A percentile compares a stretch with the other conserved stretches of the same genome.
Evolutionary conservation across 495 filamentous ascomycete species (phyloP).

Genomic region (Arthonia radiata): DNA sequence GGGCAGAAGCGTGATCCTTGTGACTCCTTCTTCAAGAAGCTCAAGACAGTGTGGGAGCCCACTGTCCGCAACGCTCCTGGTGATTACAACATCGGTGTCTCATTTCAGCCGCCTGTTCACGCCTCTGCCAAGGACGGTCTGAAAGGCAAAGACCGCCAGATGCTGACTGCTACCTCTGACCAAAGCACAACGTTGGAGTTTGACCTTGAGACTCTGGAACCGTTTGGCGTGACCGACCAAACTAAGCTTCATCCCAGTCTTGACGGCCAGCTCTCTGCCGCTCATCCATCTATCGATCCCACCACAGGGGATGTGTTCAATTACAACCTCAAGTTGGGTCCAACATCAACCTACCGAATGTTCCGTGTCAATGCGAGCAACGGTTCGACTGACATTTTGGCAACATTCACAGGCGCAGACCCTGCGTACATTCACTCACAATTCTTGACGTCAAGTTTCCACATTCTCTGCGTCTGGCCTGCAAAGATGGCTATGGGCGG

Average conservation of each 20-base stretch:
- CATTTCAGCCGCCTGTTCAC: too few relatives aligned
- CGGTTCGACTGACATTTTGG: constrained; percentile 43
- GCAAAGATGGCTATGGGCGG: constrained; percentile 24
- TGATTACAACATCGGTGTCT: too few relatives aligned
- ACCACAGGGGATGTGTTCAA: constrained; percentile 54
- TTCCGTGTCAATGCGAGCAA: constrained; percentile 34
- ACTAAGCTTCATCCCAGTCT: constrained; percentile 35
- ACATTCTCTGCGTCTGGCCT: constrained; percentile 42
- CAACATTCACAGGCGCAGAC: constrained; percentile 27
- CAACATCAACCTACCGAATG: constrained; percentile 30
- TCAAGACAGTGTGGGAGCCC: background rate
- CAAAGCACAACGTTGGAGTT: constrained; percentile 27
- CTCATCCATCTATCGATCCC: constrained; percentile 48
- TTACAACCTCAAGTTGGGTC: constrained; percentile 35
- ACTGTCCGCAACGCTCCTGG: too few relatives aligned
- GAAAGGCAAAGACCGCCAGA: too few relatives aligned
- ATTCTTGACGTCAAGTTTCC: constrained; percentile 36
- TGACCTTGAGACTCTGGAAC: constrained; percentile 45
- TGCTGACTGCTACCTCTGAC: constrained; percentile 37
- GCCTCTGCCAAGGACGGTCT: too few relatives aligned
- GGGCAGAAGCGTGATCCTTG: constrained; percentile 44
- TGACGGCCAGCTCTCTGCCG: constrained; percentile 32
- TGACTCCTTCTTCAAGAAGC: constrained; percentile 25
- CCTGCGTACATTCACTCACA: constrained; percentile 52
- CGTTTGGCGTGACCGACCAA: constrained; percentile 33